Conservation (phyloP, 2,329 filamentous ascomycete genomes). For the Mollisia scopiformis region DNA sequence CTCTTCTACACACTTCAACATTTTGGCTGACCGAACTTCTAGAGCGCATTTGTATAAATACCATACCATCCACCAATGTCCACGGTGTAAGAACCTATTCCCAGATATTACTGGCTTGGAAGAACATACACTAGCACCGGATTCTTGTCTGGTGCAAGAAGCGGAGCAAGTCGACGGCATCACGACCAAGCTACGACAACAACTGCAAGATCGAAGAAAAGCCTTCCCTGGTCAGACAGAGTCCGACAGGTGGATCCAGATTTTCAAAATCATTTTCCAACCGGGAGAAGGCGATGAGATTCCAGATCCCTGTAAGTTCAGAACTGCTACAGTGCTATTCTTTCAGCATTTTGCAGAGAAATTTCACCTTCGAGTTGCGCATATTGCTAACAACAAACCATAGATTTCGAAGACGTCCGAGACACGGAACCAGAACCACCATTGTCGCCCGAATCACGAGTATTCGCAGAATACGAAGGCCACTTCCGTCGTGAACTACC, state of each 20-base stretch:
- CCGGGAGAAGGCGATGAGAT: slow-evolving; percentile 33
- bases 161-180: slow-evolving; percentile 41
- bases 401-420: slow-evolving; percentile 25
- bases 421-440: slow-evolving; percentile 38
- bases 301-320: slow-evolving; percentile 40
- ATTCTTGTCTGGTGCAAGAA: slow-evolving; percentile 29
- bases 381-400: neutral
- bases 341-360: neutral
- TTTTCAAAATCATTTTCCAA: slow-evolving; percentile 41
- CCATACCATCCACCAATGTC: slow-evolving; percentile 42
- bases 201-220: slow-evolving; percentile 40
- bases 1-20: neutral
- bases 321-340: neutral
- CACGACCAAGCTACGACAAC: slow-evolving; percentile 40
- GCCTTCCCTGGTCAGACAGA: slow-evolving; percentile 33
- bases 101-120: slow-evolving; percentile 37
- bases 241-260: slow-evolving; percentile 42
- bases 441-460: slow-evolving; percentile 20
- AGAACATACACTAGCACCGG: slow-evolving; percentile 35
- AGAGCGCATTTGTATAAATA: slow-evolving; percentile 24
- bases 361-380: neutral
- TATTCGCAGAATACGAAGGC: slow-evolving; percentile 23
- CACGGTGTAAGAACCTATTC: slow-evolving; percentile 42
- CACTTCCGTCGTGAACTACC: slow-evolving; percentile 40
- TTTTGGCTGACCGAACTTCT: neutral